Base-by-base conservation (phyloP, 495 filamentous ascomycete species). In the Xeromyces bisporus region DNA sequence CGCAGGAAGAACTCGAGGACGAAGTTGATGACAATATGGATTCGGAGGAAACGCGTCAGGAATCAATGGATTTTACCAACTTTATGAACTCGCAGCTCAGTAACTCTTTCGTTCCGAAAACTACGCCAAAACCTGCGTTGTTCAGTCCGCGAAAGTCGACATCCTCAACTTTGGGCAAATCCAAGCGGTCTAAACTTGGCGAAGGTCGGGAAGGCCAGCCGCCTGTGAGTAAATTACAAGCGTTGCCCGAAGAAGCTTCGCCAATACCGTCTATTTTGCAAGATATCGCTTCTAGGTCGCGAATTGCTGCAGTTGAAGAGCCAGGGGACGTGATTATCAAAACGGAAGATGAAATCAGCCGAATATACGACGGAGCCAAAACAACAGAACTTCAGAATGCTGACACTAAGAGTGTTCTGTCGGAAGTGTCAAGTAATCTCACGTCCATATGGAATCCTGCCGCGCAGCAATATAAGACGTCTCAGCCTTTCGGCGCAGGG, bases 401-500 rank as follows among this genome's bases (percentile, higher is more conserved):
- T 24, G 63, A 64, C 39, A 44, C 77, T 17, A 62, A 71, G 18
- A 55, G 55, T 16, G 55, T 64, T 6, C 48, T 82, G 23, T 60
- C 70, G 7, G 57, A 65, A 2, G 60, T 69, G 13, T 61, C 70
- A 9, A 54, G 62, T 23, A 55, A 62, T 31, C 61, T 84, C 25
- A 49, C 62, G 2, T 45, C 53, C 9, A 56, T 74, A 3, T 86
- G 80, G 80, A 55, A 59, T 30, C 47, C 48, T 7, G 58, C 65
- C 32, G 49, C 66, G 3, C 55, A 64, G 9, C 55, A 50, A 15
- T 47, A 53, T 29, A 48, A 45, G 4, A 32, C 41, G 13, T 43
- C 59, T n/a, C 59, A 66, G 31, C 66, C 71, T 29, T 62, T 70
- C 32, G 52, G 51, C 9, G 56, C 58, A 2, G 65, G 63, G 3